Conservation (phyloP, 1,284 basidiomycete species). For the Microbotryum saponariae region DNA sequence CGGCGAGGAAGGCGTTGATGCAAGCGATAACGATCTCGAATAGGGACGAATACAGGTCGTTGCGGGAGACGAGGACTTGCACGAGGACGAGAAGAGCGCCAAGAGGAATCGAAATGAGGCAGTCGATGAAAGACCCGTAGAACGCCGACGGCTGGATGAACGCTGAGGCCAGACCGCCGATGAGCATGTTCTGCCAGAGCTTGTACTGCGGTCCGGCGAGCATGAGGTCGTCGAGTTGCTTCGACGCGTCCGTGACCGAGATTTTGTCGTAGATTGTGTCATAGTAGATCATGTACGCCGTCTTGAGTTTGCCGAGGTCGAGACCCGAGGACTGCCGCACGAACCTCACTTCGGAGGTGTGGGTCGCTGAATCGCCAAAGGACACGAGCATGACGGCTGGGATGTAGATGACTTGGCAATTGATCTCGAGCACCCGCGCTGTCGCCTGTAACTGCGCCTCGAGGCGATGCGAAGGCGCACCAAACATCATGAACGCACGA, state of each 20-base stretch:
- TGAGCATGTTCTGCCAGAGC: conserved; percentile 58
- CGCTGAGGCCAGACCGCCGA: conserved; percentile 73
- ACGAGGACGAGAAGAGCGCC: conserved; percentile 68
- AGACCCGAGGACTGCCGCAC: conserved; percentile 67
- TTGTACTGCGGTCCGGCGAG: conserved; percentile 51
- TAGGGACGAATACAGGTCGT: conserved; percentile 74
- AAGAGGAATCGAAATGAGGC: conserved; percentile 64
- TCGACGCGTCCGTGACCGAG: conserved; percentile 69
- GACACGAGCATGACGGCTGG: conserved; percentile 58
- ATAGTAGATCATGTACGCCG: conserved; percentile 73
- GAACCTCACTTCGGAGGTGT: conserved; percentile 78
- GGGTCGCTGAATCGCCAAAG: conserved; percentile 73
- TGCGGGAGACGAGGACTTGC: conserved; percentile 60
- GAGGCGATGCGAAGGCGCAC: conserved; percentile 79
- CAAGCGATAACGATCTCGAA: conserved; percentile 81
- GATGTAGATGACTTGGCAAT: conserved; percentile 75
- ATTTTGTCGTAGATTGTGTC: conserved; percentile 77
- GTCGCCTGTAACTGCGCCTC: conserved; percentile 81
- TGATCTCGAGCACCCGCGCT: conserved; percentile 73
- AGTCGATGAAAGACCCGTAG: conserved; percentile 71
- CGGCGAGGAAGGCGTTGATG: conserved; percentile 69
- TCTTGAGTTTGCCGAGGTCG: conserved; percentile 67
- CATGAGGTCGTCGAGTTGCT: conserved; percentile 70
- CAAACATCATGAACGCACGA: conserved; percentile 90
- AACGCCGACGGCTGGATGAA: conserved; percentile 57